Conservation (phyloP, 2,329 filamentous ascomycete genomes). For the Pseudocercospora fijiensis region DNA sequence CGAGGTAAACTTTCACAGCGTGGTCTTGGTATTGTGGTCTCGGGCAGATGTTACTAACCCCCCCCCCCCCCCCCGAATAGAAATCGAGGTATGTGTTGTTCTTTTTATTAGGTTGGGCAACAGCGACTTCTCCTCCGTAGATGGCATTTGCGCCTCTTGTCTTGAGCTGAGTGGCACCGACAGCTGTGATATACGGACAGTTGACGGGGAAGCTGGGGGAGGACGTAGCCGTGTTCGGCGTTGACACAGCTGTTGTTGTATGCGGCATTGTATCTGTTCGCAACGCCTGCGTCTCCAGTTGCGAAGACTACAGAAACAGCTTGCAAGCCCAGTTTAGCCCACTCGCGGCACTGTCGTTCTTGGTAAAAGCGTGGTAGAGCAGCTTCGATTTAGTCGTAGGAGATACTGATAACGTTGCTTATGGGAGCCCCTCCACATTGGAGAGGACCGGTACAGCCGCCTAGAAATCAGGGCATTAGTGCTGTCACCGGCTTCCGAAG, state of each 20-base stretch:
- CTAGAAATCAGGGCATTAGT: neutral
- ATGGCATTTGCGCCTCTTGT: neutral
- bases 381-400: conserved; percentile 48
- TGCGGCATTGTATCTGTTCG: conserved; percentile 21
- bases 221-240: conserved; percentile 35
- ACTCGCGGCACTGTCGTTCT: conserved; percentile 52
- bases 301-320: conserved; percentile 52
- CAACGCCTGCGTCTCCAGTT: conserved; percentile 49
- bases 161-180: conserved; percentile 49
- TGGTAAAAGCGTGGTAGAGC: conserved; percentile 51
- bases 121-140: conserved; percentile 32
- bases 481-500: conserved; percentile 8
- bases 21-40: conserved; percentile 50
- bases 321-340: conserved; percentile 56
- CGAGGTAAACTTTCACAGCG: conserved; percentile 45
- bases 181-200: conserved; percentile 42
- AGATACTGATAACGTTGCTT: conserved; percentile 57
- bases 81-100: conserved; percentile 45
- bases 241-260: conserved; percentile 26
- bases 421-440: conserved; percentile 48
- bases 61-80: conserved; percentile 48
- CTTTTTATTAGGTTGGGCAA: conserved; percentile 36
- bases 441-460: conserved; percentile 43
- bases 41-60: conserved; percentile 53
- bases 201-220: conserved; percentile 42